Percentiles rank a stretch among this genome's conserved stretches.
These are phyloP conservation scores for Picea mariana DNA, from an alignment of 83 land plant species.

Conservation along the genomic window DNA sequence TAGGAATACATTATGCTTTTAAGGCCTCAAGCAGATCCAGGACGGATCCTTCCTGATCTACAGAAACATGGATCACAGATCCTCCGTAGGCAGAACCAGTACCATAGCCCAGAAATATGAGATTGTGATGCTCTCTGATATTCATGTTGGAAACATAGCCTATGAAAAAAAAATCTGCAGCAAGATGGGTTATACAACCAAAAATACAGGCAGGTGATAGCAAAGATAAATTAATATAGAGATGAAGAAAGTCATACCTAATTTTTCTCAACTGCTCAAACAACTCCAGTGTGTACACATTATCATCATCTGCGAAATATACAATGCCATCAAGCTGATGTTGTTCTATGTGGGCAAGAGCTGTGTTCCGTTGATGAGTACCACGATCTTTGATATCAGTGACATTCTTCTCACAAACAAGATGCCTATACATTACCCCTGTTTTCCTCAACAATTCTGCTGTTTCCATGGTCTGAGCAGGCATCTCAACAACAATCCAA, in stretches of 20 bases:
- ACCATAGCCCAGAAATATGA: no score
- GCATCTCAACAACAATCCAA: constrained; percentile 94
- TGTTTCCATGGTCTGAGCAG: constrained; percentile 77
- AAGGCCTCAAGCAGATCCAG: no score
- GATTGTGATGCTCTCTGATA: no score
- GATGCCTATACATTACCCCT: constrained; percentile 91
- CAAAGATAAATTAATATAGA: no score
- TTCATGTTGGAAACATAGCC: no score
- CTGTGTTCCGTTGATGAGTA: constrained; percentile 74
- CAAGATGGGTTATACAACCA: no score
- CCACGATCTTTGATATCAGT: constrained; percentile 66
- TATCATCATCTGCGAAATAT: constrained; percentile 91
- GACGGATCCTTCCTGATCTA: no score
- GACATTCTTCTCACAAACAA: constrained; percentile 63
- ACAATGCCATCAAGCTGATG: constrained; percentile 93
- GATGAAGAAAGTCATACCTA: constrained; percentile 45
- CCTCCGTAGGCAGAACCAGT: no score
- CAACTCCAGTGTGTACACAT: constrained; percentile 71
- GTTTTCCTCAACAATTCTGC: constrained; percentile 71
- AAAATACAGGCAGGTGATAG: no score
- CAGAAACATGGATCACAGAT: no score
- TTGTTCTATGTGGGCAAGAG: constrained; percentile 79
- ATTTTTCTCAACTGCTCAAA: constrained; percentile 79
- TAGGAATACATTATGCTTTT: no score
- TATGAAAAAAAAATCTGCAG: no score